Base-by-base conservation (phyloP, 139 green algal genomes). In the Chara braunii region DNA sequence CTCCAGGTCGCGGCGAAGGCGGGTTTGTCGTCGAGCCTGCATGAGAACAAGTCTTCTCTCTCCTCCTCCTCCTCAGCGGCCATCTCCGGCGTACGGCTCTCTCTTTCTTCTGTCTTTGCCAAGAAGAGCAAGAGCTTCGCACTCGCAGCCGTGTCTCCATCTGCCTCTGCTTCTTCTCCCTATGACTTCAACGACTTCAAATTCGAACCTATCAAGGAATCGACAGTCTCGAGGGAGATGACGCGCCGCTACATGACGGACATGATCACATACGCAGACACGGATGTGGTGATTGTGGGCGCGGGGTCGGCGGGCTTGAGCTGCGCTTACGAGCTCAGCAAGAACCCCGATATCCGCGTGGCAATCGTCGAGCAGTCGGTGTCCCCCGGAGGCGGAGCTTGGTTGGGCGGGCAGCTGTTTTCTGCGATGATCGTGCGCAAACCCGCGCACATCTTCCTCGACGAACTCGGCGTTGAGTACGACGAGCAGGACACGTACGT, bases 321-420 rank as follows among this genome's bases (percentile, higher is more conserved):
- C 1, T 94, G 85, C 77, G 91, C 91, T 0, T 97, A 94, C 43
- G 91, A 97, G 86, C 82, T 97, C 8, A 83, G 77, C 77, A 95
- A 95, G 83, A 75, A 89, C 61, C 91, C 92, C 24, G 80, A 97
- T 18, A 43, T 94, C 42, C 93, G 89, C 77, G 84, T 94, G 9
- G 89, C 91, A 50, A 83, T 97, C 57, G 90, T 97, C 35, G 91
- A 97, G 85, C 56, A 78, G 64, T 65, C 60, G 23, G 74, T 81
- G 2, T 9, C 33, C 28, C 74, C 74, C 7, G 74, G 74, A 44
- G 74, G 74, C 64, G 92, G 92, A 43, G 89, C 92, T 12, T 97
- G 92, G 92, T 73, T 98, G 60, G 92, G 90, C 48, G 92, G 92
- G 33, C 92, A 97, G 86, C 87, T 97, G 4, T 93, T 97, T 77